Evolutionary conservation across 257 asterid genomes (phyloP).

Genomic region (Fraxinus americana): DNA sequence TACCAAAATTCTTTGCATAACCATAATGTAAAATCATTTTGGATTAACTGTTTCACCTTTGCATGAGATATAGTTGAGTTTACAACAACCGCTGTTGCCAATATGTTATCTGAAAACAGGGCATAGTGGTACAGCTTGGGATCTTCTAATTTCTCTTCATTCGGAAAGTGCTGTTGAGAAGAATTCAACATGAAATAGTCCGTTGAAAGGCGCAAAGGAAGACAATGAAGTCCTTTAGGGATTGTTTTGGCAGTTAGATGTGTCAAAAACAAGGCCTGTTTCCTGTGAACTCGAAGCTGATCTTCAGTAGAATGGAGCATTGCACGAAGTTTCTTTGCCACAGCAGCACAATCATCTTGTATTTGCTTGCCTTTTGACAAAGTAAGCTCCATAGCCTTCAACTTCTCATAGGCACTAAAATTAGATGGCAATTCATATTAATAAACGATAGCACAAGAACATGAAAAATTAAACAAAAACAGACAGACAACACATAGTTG

Average conservation of each 20-base stretch:
- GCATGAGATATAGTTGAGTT: constrained; percentile 79
- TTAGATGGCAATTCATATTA: constrained; percentile 8
- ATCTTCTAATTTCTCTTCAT: constrained; percentile 61
- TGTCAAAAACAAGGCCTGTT: constrained; percentile 59
- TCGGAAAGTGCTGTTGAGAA: constrained; percentile 62
- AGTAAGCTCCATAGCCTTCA: constrained; percentile 80
- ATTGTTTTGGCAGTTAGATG: constrained; percentile 70
- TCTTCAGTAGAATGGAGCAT: constrained; percentile 70
- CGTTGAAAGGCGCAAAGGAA: constrained; percentile 66
- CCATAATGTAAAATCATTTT: not conserved
- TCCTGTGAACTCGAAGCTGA: constrained; percentile 63
- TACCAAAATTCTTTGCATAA: not conserved
- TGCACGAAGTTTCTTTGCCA: constrained; percentile 64
- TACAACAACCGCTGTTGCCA: constrained; percentile 93
- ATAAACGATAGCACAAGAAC: not conserved
- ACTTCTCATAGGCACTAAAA: constrained; percentile 70
- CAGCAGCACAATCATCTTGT: constrained; percentile 63
- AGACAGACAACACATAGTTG: not conserved
- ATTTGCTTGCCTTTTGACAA: constrained; percentile 80
- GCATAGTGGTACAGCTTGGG: constrained; percentile 84
- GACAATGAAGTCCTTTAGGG: constrained; percentile 73
- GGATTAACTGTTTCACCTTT: constrained; percentile 49
- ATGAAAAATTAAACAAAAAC: not conserved
- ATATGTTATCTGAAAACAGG: constrained; percentile 79
- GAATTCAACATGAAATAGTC: constrained; percentile 59